Conservation (phyloP, 1,284 basidiomycete genomes). For the Rhodotorula sp. region DNA sequence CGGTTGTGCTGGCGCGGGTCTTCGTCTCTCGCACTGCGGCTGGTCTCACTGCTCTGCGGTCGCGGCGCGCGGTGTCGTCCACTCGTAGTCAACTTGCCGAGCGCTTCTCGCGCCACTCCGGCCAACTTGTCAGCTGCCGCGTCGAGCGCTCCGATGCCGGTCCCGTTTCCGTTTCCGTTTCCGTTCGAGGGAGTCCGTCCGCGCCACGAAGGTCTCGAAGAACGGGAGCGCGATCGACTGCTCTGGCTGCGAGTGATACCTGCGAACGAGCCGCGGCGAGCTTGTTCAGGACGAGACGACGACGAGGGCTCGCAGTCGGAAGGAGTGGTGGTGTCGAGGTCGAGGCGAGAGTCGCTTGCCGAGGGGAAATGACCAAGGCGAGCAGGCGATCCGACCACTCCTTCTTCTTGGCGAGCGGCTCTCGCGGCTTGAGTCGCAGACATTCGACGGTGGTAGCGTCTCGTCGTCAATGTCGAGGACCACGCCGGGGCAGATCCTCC, state of each 20-base stretch:
- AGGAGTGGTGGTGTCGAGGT: too few relatives aligned
- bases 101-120: slow-evolving; percentile 20
- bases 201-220: background rate
- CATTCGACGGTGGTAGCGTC: too few relatives aligned
- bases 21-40: background rate
- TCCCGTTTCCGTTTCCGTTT: too few relatives aligned
- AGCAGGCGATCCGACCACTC: too few relatives aligned
- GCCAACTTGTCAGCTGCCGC: slow-evolving; percentile 20
- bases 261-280: background rate
- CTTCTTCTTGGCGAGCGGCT: too few relatives aligned
- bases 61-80: background rate
- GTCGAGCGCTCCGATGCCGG: background rate
- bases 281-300: too few relatives aligned
- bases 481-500: background rate
- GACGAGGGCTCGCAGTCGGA: too few relatives aligned
- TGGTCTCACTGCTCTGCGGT: slow-evolving; percentile 3
- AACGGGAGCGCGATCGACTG: background rate
- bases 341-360: too few relatives aligned
- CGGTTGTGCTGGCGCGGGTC: slow-evolving; percentile 6
- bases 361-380: too few relatives aligned
- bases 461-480: too few relatives aligned
- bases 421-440: too few relatives aligned
- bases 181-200: background rate
- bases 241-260: background rate
- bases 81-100: slow-evolving; percentile 9